Evolutionary conservation across 2,329 filamentous ascomycete genomes (phyloP).

Genomic region (Fusarium sp.): DNA sequence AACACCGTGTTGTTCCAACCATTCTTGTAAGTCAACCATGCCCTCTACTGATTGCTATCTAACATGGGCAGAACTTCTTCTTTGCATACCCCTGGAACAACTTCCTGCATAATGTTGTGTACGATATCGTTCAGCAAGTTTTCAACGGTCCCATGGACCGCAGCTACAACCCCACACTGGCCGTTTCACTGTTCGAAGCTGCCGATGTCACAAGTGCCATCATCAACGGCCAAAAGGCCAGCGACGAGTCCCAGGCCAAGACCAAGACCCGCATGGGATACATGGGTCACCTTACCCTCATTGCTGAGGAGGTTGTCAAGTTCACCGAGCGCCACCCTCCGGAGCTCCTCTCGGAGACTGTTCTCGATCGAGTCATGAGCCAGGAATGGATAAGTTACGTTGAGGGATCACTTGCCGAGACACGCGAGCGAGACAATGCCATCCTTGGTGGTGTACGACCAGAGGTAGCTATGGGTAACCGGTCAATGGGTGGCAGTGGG

Average conservation of each 20-base stretch:
- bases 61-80: slow-evolving; percentile 80
- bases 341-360: slow-evolving; percentile 82
- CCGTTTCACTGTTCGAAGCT: slow-evolving; percentile 91
- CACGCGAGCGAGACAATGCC: slow-evolving; percentile 95
- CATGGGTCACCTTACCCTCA: slow-evolving; percentile 97
- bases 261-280: slow-evolving; percentile 94
- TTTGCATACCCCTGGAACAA: slow-evolving; percentile 99
- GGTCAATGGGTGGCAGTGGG: slow-evolving; percentile 63
- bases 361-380: slow-evolving; percentile 89
- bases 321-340: slow-evolving; percentile 95
- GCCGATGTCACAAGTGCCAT: slow-evolving; percentile 92
- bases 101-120: slow-evolving; percentile 98
- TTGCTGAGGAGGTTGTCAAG: slow-evolving; percentile 98
- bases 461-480: slow-evolving; percentile 85
- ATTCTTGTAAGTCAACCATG: slow-evolving; percentile 75
- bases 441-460: slow-evolving; percentile 95
- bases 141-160: slow-evolving; percentile 99
- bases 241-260: slow-evolving; percentile 84
- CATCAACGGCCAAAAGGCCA: slow-evolving; percentile 86
- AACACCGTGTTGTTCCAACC: slow-evolving; percentile 92
- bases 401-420: slow-evolving; percentile 91
- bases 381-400: slow-evolving; percentile 95
- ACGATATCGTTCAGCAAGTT: slow-evolving; percentile 98
- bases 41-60: slow-evolving; percentile 2
- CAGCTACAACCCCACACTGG: slow-evolving; percentile 88